These are phyloP conservation scores for Mucor ambiguus DNA, from an alignment of 371 early-diverging fungal species.

Conservation along the genomic window DNA sequence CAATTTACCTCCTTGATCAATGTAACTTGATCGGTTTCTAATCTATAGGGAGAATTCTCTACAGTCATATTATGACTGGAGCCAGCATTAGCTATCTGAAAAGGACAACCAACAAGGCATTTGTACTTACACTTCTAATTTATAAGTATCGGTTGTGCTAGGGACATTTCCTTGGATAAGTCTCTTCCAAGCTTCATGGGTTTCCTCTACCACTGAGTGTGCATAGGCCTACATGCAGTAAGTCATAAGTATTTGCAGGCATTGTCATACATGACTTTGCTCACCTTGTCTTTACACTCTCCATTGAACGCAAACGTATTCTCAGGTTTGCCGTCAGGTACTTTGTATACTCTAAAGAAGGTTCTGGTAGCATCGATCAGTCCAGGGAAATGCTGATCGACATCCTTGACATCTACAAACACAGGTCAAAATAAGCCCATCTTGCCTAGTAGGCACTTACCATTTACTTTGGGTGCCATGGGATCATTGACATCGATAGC, in stretches of 20 bases:
- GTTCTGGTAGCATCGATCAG: constrained; percentile 89
- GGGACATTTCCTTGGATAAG: constrained; percentile 57
- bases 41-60: constrained; percentile 19
- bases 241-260: background rate
- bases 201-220: constrained; percentile 82
- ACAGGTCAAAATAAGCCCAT: background rate
- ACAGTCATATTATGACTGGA: constrained; percentile 15
- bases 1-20: background rate
- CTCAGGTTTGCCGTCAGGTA: constrained; percentile 96
- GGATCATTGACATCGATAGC: constrained; percentile 97
- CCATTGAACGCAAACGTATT: constrained; percentile 97
- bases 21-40: constrained; percentile 1
- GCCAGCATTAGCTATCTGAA: background rate
- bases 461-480: constrained; percentile 89
- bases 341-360: constrained; percentile 98
- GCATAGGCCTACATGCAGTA: constrained; percentile 69
- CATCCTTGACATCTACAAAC: constrained; percentile 83
- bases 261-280: background rate
- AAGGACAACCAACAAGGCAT: background rate
- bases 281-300: constrained; percentile 77
- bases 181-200: constrained; percentile 91
- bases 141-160: constrained; percentile 12
- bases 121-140: constrained; percentile 25
- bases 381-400: constrained; percentile 91
- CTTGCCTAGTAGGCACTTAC: constrained; percentile 14